These are phyloP conservation scores for Ricinus communis DNA, from an alignment of 345 rosid species.

Conservation along the genomic window DNA sequence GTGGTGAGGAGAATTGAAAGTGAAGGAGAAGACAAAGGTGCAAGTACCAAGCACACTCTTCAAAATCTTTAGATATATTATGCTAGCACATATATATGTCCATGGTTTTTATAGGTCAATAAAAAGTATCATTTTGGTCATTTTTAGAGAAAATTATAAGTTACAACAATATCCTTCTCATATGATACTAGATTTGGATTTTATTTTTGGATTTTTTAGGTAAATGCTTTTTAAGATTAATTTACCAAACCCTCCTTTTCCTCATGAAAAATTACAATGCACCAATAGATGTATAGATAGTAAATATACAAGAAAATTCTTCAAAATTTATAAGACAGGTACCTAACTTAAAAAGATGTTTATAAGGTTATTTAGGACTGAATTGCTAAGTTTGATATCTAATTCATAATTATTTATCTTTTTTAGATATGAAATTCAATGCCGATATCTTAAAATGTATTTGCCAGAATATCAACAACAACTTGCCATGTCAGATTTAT, in stretches of 20 bases:
- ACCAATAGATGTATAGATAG: not conserved
- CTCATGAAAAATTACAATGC: not conserved
- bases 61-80: no score
- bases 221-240: not conserved
- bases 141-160: not conserved
- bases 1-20: no score
- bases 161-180: not conserved
- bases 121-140: not conserved
- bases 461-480: not conserved
- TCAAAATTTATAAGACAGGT: no score
- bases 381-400: not conserved
- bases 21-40: no score
- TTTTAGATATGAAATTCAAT: no score
- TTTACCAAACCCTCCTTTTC: not conserved
- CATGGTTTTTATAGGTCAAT: constrained; percentile 5
- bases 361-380: no score
- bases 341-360: no score
- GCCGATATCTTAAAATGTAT: no score
- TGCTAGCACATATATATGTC: not conserved
- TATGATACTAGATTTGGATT: not conserved
- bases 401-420: no score
- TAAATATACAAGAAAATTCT: not conserved
- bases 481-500: no score
- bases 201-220: not conserved
- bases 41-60: no score